Evolutionary conservation across 768 basidiomycete genomes (phyloP), one percentile per base, ranked within the genome.

Genomic region (Neoboletus brunneissimus): DNA sequence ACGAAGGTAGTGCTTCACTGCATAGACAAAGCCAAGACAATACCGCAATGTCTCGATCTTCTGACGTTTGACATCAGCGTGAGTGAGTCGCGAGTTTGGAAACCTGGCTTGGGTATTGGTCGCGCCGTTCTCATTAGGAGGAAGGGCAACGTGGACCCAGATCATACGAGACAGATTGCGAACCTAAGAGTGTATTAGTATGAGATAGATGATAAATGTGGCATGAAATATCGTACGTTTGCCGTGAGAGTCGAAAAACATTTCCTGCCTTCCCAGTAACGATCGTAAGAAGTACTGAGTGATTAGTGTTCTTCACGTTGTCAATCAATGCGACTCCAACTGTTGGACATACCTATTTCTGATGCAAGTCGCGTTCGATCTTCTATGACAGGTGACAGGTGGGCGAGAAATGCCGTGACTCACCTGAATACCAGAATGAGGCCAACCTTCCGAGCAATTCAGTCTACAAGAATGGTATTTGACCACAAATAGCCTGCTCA

Each of bases 241-340:
- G 91, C 81, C 12, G 81, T 83, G 54, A 95, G 69, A 9, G 82
- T 64, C 0, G 87, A 85, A 66, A 94, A 94, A 42, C 85, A 83
- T 71, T 90, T 96, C 61, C 94, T 79, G 47, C 94, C 94, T 75
- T 94, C 93, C 80, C 86, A 91, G 64, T 86, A 92, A 34, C 90
- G 85, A 64, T 93, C 89, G 63, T 92, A 94, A 9, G 89, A 91
- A 23, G 89, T 92, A 50, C 87, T 91, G 51, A 59, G 27, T 18
- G 44, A 15, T 58, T 34, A 57, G 29, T 10, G 20, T 16, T 43
- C 41, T 22, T 41, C 40, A 38, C 5, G 29, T 22, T 46, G 12
- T 51, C 27, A n/a, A 22, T 41, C 51, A 34, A 27, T 11, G 31
- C 2, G 5, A 13, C 22, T 48, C 20, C 9, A 22, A n/a, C 25